Evolutionary conservation across 2,329 filamentous ascomycete genomes (phyloP), one percentile per base, ranked within the genome.

Genomic region (Colletotrichum sojae): DNA sequence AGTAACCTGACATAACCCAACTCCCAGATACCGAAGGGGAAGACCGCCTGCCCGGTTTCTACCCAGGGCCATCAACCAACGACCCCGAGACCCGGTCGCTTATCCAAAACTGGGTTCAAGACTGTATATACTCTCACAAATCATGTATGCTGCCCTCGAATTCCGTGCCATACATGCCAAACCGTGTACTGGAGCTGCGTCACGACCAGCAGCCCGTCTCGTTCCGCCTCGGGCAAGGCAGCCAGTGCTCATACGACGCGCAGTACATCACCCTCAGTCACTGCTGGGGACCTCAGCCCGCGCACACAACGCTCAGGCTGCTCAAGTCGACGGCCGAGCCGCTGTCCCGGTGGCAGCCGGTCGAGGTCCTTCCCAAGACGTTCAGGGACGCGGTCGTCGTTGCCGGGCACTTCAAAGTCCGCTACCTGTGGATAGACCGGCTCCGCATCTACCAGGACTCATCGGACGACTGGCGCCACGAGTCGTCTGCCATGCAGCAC

Each of bases 401-500:
- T 10, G 18, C 16, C 22, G 16, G n/a, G 56, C 9, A 15, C 6
- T 51, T 48, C 3, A 16, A n/a, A 2, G 6, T 60, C 5, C 43
- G 31, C 8, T 60, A 60, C 36, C 36, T 60, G 25, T 60, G 43
- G 43, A 51, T 60, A 27, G 43, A 36, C 31, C 31, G 31, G 31
- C 31, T 36, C 31, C 10, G 31, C 31, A 36, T 36, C 31, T 36
- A 31, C 16, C 56, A 60, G 49, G 56, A 60, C 43, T 31, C 22
- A 6, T 5, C 8, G 9, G 56, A 49, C 15, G 43, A 60, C 36
- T 60, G 56, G 56, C 25, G 27, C 12, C 40, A 12, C 12, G 43
- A 60, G 56, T 43, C 56, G 4, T n/a, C 56, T 5, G 13, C 31
- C 5, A 60, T 59, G 56, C 56, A 49, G 43, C 10, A 59, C 13